Conservation (phyloP, 2,329 filamentous ascomycete genomes). For the Geosmithia morbida region DNA sequence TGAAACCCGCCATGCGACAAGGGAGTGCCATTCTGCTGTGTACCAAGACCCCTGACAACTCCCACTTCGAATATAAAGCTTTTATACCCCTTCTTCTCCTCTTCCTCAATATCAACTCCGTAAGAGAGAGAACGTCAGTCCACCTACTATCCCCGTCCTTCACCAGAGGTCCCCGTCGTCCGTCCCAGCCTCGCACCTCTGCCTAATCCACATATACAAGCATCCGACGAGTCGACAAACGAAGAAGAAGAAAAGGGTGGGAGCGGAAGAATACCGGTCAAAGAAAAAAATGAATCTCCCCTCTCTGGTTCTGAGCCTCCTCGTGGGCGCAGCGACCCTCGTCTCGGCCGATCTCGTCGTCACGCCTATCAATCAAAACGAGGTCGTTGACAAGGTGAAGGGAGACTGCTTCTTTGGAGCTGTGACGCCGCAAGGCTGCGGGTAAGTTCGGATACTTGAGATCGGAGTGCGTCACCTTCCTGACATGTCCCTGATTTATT, state of each 20-base stretch:
- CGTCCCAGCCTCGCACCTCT: too few species aligned
- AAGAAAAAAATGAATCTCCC: constrained; percentile 3
- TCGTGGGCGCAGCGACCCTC: constrained; percentile 19
- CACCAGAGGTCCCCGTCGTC: too few species aligned
- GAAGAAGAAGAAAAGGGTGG: too few species aligned
- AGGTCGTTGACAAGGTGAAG: constrained; percentile 30
- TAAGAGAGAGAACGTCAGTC: too few species aligned
- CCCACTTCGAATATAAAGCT: too few species aligned
- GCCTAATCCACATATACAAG: too few species aligned
- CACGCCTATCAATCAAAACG: constrained; percentile 34
- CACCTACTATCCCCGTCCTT: too few species aligned
- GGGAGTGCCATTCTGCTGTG: neutral
- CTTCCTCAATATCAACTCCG: too few species aligned
- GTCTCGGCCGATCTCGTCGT: constrained; percentile 39
- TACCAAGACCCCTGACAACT: neutral
- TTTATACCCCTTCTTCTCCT: too few species aligned
- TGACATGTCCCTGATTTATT: too few species aligned
- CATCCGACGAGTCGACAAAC: too few species aligned
- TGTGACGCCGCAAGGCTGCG: constrained; percentile 41
- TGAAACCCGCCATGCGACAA: neutral
- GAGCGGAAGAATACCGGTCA: neutral
- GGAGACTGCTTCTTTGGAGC: constrained; percentile 43
- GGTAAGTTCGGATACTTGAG: constrained; percentile 31
- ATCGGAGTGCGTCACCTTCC: too few species aligned
- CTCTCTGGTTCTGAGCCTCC: constrained; percentile 24